phyloP scores from a whole-genome alignment of 805 yeast genomes.

The Tetrapisispora namnaoensis region DNA sequence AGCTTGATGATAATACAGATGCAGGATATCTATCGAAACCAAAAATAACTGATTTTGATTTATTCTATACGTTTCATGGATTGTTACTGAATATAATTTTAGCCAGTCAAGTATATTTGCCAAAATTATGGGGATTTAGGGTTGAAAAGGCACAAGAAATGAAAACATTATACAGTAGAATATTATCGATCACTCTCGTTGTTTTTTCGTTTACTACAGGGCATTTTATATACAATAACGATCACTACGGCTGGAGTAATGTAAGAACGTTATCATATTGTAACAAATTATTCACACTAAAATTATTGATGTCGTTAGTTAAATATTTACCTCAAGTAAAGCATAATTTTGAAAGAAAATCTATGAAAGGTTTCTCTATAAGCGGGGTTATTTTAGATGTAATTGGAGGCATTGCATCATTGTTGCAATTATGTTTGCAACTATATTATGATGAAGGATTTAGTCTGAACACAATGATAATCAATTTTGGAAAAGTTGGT shows the following conservation, averaged over 20 bases:
- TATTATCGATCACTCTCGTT: conserved; percentile 11
- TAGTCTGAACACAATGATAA: conserved; percentile 19
- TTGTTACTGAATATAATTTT: conserved; percentile 32
- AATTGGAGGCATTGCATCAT: conserved; percentile 30
- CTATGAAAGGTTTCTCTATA: conserved; percentile 79
- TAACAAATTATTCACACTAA: conserved; percentile 26
- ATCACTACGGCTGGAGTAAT: conserved; percentile 15
- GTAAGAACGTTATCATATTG: conserved; percentile 17
- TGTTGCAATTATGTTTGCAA: conserved; percentile 20
- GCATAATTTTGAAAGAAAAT: conserved; percentile 67
- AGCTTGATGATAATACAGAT: conserved; percentile 1
- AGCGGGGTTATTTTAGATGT: conserved; percentile 35
- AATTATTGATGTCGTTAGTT: conserved; percentile 39
- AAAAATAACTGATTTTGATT: conserved; percentile 35
- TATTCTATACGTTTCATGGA: conserved; percentile 42
- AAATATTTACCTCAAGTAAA: conserved; percentile 73
- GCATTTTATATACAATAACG: conserved; percentile 8
- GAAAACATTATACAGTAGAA: conserved; percentile 16
- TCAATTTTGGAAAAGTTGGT: conserved; percentile 34
- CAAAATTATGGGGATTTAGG: conserved; percentile 30
- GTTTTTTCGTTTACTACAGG: conserved; percentile 10
- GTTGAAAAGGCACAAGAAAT: conserved; percentile 16
- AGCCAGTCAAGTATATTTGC: conserved; percentile 33
- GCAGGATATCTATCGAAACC: conserved; percentile 23
- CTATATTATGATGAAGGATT: conserved; percentile 13